A percentile compares a stretch with the other conserved stretches of the same genome.
phyloP scores from a whole-genome alignment of 257 asterid genomes.

The Solanum pinnatisectum region DNA sequence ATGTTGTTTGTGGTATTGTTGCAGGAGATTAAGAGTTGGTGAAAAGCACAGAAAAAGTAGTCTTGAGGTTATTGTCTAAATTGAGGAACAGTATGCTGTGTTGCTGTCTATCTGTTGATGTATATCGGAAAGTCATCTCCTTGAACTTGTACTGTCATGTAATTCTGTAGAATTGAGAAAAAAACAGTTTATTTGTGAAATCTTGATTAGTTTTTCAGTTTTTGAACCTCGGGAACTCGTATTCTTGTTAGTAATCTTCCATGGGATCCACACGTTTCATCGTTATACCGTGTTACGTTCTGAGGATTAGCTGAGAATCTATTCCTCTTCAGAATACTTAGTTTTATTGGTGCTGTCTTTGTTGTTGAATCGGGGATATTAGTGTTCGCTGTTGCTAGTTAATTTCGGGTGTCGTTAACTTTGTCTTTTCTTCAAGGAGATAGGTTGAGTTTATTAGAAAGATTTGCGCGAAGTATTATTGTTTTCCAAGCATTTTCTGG shows the following conservation, averaged over 20 bases:
- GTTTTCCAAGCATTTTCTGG: not conserved
- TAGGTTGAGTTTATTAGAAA: not conserved
- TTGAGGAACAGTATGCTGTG: constrained; percentile 75
- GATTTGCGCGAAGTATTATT: not conserved
- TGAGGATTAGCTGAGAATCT: constrained; percentile 54
- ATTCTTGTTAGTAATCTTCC: constrained; percentile 7
- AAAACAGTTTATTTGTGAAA: not conserved
- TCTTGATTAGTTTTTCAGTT: not conserved
- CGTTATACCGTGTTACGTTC: constrained; percentile 71
- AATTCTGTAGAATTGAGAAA: constrained; percentile 48
- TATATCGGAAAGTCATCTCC: constrained; percentile 62
- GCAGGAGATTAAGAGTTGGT: constrained; percentile 21
- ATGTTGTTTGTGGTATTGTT: not conserved
- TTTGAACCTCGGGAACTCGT: not conserved
- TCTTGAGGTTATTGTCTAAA: not conserved
- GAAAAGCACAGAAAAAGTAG: not conserved
- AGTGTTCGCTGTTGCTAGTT: not conserved
- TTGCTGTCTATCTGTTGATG: constrained; percentile 65
- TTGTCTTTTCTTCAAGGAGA: not conserved
- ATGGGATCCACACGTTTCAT: constrained; percentile 72
- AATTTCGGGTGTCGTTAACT: not conserved
- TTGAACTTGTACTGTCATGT: constrained; percentile 88
- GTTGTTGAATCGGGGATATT: not conserved
- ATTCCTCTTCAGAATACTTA: not conserved
- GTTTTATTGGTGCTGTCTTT: not conserved